Base-by-base conservation (phyloP, 345 rosid species). In the Angophora floribunda region DNA sequence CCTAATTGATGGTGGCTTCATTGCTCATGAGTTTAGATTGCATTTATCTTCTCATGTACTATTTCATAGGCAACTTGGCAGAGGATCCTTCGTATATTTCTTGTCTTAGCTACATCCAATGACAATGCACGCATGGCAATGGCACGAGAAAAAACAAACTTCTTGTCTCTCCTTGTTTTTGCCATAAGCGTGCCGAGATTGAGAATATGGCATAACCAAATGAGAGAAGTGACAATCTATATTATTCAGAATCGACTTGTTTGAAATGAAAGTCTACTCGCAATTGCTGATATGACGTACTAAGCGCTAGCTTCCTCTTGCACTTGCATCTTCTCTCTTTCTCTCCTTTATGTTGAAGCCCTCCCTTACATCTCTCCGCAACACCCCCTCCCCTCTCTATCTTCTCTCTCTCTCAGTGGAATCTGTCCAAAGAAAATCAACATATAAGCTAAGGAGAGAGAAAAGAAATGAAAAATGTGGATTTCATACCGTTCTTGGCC, bases 401-500 rank as follows among this genome's bases (percentile, higher is more conserved):
- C n/a, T n/a, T n/a, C n/a, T n/a, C 61, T 55, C 44, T 67, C 80
- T 32, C 82, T 70, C 14, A 17, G 7, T 36, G 26, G 26, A 41
- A 19, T 70, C 82, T 70, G 82, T 70, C 82, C 82, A 36, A 44
- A 41, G 82, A 75, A 75, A 49, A 75, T 75, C 82, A 36, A 10
- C 49, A 19, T 41, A 75, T 10, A 75, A 44, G 49, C 49, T 10
- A 41, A 75, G 51, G 44, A 57, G 61, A 49, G 57, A 30, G 15
- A n/a, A 14, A 85, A 75, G 47, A 75, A 75, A 75, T 75, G 82
- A 28, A 26, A 21, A 9, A 21, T 0, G 82, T 41, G 19, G 82
- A 75, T 75, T 13, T 92, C 59, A 26, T 95, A 87, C 98, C 99
- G 6, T 95, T 93, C 86, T 86, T 96, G 93, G 98, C 95, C 79